A percentile compares a stretch with the other conserved stretches of the same genome.
These are phyloP conservation scores for Rheum nobile DNA, from an alignment of 148 eudicot genomes.

Conservation along the genomic window DNA sequence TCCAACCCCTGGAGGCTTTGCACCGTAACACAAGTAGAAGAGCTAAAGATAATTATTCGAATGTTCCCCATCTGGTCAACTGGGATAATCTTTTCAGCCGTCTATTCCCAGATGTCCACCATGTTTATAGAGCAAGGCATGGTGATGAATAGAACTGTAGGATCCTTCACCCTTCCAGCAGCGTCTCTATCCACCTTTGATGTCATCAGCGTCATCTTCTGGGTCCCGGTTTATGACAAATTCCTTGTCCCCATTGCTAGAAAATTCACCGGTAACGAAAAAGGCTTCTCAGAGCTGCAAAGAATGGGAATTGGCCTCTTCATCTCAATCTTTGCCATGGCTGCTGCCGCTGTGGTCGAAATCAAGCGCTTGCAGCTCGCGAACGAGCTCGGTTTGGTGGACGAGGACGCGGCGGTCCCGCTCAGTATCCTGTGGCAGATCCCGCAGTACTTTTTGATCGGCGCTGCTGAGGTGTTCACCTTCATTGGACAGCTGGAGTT, in stretches of 20 bases:
- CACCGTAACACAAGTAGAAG: conserved; percentile 15
- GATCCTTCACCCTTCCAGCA: conserved; percentile 10
- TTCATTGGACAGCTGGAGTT: conserved; percentile 15
- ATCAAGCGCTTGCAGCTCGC: neutral
- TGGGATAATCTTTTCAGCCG: conserved; percentile 12
- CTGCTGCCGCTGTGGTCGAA: conserved; percentile 7
- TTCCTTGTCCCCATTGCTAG: conserved; percentile 7
- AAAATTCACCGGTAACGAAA: conserved; percentile 14
- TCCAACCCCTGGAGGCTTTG: conserved; percentile 15
- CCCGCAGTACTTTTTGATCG: conserved; percentile 8
- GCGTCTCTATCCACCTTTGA: conserved; percentile 11
- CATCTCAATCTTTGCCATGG: conserved; percentile 13
- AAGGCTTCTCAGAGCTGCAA: conserved; percentile 8
- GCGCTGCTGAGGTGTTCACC: conserved; percentile 14
- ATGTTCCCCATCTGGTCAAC: conserved; percentile 49
- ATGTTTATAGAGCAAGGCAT: conserved; percentile 15
- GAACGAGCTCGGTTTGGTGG: conserved; percentile 1
- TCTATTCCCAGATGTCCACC: conserved; percentile 15
- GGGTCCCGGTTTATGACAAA: conserved; percentile 13
- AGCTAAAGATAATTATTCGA: conserved; percentile 12
- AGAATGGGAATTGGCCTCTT: conserved; percentile 17
- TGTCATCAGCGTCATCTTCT: conserved; percentile 14
- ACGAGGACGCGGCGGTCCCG: conserved; percentile 4
- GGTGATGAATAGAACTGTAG: conserved; percentile 10
- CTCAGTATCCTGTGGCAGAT: conserved; percentile 10